Evolutionary conservation across 371 early-diverging fungal species (phyloP).

Genomic region (Syncephalastrum contaminatum): DNA sequence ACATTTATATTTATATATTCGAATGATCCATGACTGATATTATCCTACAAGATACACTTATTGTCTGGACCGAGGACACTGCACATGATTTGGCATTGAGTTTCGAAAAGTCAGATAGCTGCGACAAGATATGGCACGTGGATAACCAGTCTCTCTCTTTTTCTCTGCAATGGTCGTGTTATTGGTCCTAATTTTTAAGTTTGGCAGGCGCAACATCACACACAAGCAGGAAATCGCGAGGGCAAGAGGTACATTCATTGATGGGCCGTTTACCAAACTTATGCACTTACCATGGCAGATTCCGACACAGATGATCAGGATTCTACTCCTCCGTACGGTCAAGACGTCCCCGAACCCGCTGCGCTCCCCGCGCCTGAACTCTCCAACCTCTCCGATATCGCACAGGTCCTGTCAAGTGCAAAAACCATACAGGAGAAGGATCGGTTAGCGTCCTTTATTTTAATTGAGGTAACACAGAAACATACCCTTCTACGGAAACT

Average conservation of each 20-base stretch:
- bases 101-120: conserved; percentile 86
- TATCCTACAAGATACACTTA: conserved; percentile 71
- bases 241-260: not conserved
- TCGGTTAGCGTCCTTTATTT: conserved; percentile 45
- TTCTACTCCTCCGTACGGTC: not conserved
- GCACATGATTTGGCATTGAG: conserved; percentile 84
- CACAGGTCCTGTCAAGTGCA: conserved; percentile 46
- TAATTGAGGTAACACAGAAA: conserved; percentile 34
- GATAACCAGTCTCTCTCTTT: no score
- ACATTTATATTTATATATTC: conserved; percentile 30
- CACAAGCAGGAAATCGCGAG: not conserved
- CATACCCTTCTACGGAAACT: not conserved
- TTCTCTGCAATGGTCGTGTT: no score
- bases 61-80: conserved; percentile 89
- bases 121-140: conserved; percentile 77
- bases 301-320: no score
- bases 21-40: conserved; percentile 40
- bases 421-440: conserved; percentile 50
- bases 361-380: conserved; percentile 62
- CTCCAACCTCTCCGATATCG: conserved; percentile 65
- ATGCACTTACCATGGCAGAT: no score
- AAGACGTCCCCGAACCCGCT: conserved; percentile 17
- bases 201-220: conserved; percentile 1
- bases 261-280: not conserved
- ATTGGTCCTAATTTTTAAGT: not conserved